Conservation (phyloP, 2,329 filamentous ascomycete genomes). For the Mariannaea elegans region DNA sequence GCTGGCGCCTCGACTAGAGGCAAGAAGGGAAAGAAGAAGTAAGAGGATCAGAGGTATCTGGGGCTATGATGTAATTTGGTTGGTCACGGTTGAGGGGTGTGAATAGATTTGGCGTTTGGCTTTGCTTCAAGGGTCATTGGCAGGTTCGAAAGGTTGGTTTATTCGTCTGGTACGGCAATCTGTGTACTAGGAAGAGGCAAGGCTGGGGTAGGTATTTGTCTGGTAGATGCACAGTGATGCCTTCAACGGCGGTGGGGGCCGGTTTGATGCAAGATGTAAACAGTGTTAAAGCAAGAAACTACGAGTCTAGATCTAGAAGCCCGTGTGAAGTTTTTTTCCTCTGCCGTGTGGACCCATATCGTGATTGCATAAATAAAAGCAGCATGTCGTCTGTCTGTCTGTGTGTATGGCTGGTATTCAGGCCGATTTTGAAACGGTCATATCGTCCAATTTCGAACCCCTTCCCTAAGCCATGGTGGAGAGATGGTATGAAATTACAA, state of each 20-base stretch:
- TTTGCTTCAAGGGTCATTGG: conserved; percentile 28
- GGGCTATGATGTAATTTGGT: conserved; percentile 18
- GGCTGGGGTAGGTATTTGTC: neutral
- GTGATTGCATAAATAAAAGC: conserved; percentile 35
- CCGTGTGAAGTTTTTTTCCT: conserved; percentile 23
- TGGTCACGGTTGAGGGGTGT: conserved; percentile 22
- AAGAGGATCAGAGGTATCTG: conserved; percentile 5
- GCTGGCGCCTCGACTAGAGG: conserved; percentile 62
- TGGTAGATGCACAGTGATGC: conserved; percentile 13
- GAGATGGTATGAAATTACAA: conserved; percentile 46
- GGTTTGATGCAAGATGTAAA: conserved; percentile 15
- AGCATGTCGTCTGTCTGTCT: conserved; percentile 18
- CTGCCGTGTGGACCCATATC: conserved; percentile 25
- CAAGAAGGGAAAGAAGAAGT: conserved; percentile 50
- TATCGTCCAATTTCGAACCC: conserved; percentile 38
- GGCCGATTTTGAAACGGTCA: conserved; percentile 28
- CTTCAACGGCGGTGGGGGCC: conserved; percentile 24
- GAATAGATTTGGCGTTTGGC: conserved; percentile 39
- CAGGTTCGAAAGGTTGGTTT: conserved; percentile 28
- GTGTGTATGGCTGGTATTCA: conserved; percentile 23
- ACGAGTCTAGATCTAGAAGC: conserved; percentile 29
- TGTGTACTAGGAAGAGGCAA: conserved; percentile 21
- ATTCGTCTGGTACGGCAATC: conserved; percentile 24
- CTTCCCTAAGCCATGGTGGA: conserved; percentile 38
- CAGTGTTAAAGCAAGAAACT: conserved; percentile 31